phyloP scores from a whole-genome alignment of 352 stramenopile genomes.

The Globisporangium rhizosaccharum region DNA sequence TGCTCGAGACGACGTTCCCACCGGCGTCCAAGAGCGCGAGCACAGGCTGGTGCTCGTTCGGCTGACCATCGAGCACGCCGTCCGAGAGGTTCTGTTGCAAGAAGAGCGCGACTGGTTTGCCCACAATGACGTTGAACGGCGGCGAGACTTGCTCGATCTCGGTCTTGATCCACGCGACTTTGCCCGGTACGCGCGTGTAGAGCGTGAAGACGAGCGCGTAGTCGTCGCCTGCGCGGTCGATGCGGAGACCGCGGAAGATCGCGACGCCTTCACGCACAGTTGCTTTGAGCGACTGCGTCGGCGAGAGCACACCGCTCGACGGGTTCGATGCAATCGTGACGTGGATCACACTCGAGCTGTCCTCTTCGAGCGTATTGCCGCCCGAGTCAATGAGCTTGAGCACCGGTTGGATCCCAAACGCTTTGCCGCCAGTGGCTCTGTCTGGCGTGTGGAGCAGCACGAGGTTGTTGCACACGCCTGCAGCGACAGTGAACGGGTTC shows the following conservation, averaged over 20 bases:
- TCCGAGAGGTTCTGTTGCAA: constrained; percentile 52
- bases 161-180: constrained; percentile 38
- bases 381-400: constrained; percentile 73
- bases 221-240: constrained; percentile 67
- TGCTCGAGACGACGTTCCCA: constrained; percentile 52
- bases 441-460: constrained; percentile 36
- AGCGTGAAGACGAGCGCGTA: constrained; percentile 70
- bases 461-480: constrained; percentile 43
- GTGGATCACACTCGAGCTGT: constrained; percentile 59
- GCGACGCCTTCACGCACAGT: constrained; percentile 47
- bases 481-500: constrained; percentile 73
- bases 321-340: constrained; percentile 72
- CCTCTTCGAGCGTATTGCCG: constrained; percentile 54
- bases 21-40: constrained; percentile 60
- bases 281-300: constrained; percentile 30
- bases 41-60: constrained; percentile 61
- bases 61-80: constrained; percentile 71
- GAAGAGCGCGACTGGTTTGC: constrained; percentile 36
- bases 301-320: constrained; percentile 43
- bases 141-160: constrained; percentile 49
- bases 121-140: constrained; percentile 54
- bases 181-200: constrained; percentile 38
- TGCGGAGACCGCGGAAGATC: constrained; percentile 67
- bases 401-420: constrained; percentile 72
- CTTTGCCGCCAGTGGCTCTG: constrained; percentile 51